These are phyloP conservation scores for Claviceps fusiformis DNA, from an alignment of 2,329 filamentous ascomycete species.

Conservation along the genomic window DNA sequence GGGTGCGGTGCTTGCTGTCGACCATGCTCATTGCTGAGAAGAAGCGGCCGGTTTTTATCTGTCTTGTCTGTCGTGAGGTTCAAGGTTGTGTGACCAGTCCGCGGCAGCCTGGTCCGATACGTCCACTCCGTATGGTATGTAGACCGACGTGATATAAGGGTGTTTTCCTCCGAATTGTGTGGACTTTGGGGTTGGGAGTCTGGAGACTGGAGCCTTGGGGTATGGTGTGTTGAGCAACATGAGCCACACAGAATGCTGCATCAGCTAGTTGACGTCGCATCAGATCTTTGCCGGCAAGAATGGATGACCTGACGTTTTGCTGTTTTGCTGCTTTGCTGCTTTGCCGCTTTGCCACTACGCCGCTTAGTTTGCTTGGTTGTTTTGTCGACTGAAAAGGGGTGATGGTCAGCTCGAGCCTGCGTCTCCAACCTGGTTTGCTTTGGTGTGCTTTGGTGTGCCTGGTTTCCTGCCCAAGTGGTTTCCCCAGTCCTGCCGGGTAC, in stretches of 20 bases:
- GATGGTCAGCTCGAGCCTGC: background rate
- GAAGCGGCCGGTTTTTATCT: background rate
- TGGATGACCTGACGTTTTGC: background rate
- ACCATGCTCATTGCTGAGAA: background rate
- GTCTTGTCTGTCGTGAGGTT: background rate
- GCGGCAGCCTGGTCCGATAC: background rate
- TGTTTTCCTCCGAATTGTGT: background rate
- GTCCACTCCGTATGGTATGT: background rate
- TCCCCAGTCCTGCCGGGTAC: background rate
- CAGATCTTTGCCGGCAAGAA: background rate
- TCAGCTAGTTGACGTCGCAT: slow-evolving; percentile 1
- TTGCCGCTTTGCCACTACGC: background rate
- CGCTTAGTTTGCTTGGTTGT: too few relatives aligned
- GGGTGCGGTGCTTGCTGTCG: background rate
- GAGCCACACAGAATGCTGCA: slow-evolving; percentile 4
- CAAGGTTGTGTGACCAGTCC: background rate
- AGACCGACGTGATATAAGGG: background rate
- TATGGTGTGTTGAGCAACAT: background rate
- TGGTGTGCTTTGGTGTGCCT: too few relatives aligned
- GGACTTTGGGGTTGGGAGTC: background rate
- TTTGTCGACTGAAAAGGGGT: background rate
- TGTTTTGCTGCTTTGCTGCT: background rate
- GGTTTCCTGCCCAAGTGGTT: too few relatives aligned
- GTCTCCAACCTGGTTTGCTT: background rate
- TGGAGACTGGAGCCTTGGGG: background rate